These are phyloP conservation scores for Conoideocrella luteorostrata DNA, from an alignment of 2,329 filamentous ascomycete genomes.

Conservation along the genomic window DNA sequence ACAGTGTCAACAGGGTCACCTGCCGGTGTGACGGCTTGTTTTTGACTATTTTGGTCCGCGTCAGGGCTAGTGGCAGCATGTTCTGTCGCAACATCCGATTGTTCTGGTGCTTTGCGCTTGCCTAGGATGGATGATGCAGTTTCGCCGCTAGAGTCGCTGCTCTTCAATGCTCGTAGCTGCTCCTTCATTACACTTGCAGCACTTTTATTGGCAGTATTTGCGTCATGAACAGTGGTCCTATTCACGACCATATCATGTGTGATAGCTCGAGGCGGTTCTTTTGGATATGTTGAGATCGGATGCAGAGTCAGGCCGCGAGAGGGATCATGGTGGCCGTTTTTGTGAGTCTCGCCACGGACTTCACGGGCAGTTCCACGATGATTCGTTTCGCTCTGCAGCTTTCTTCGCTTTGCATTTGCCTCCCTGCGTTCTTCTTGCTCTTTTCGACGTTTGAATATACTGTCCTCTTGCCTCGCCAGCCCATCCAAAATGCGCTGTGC, in stretches of 20 bases:
- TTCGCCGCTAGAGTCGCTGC: slow-evolving; percentile 13
- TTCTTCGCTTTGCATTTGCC: slow-evolving; percentile 71
- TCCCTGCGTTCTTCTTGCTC: slow-evolving; percentile 80
- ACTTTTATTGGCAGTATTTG: slow-evolving; percentile 85
- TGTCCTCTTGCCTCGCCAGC: slow-evolving; percentile 86
- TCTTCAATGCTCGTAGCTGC: slow-evolving; percentile 52
- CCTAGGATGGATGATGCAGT: slow-evolving; percentile 47
- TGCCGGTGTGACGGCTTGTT: slow-evolving; percentile 32
- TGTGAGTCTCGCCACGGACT: slow-evolving; percentile 12
- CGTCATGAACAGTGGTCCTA: slow-evolving; percentile 56
- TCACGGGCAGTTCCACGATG: slow-evolving; percentile 9
- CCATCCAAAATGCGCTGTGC: slow-evolving; percentile 85
- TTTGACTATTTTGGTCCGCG: slow-evolving; percentile 24
- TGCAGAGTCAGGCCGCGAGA: slow-evolving; percentile 25
- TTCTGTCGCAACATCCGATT: slow-evolving; percentile 17
- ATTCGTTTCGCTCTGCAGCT: slow-evolving; percentile 55
- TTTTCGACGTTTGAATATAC: slow-evolving; percentile 83
- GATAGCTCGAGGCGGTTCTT: slow-evolving; percentile 49
- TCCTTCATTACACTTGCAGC: slow-evolving; percentile 84
- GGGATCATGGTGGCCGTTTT: slow-evolving; percentile 28
- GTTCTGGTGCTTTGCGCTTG: slow-evolving; percentile 64
- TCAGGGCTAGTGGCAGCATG: slow-evolving; percentile 20
- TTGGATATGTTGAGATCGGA: slow-evolving; percentile 44
- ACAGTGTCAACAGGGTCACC: slow-evolving; percentile 73
- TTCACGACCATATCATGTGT: slow-evolving; percentile 89